Percentiles rank a stretch among this genome's conserved stretches.
Evolutionary conservation across 148 eudicot genomes (phyloP).

Genomic region (Polygonum maritimum): DNA sequence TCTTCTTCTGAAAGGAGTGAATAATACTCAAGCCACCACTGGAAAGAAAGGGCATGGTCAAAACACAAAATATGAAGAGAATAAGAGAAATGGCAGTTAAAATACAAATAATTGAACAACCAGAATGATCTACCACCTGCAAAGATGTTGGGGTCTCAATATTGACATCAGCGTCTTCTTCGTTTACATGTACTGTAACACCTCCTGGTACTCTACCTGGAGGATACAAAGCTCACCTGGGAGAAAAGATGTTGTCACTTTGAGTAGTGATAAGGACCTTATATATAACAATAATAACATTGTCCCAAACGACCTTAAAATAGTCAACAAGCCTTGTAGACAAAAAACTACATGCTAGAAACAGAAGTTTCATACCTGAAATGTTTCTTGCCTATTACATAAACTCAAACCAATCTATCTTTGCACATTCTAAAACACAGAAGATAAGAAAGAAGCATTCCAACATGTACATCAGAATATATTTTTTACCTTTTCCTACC

Average conservation of each 20-base stretch:
- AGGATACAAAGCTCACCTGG: conserved; percentile 97
- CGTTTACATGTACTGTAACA: conserved; percentile 93
- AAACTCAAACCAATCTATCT: background rate
- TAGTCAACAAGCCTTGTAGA: background rate
- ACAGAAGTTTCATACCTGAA: background rate
- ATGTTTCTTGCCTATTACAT: background rate
- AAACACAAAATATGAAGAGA: background rate
- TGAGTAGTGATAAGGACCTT: background rate
- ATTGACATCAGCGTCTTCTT: conserved; percentile 93
- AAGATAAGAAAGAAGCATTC: background rate
- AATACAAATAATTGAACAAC: background rate
- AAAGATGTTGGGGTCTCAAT: conserved; percentile 85
- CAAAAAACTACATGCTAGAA: background rate
- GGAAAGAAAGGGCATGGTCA: conserved; percentile 13
- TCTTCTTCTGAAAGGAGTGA: conserved; percentile 80
- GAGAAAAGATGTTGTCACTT: conserved; percentile 8
- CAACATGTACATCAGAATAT: background rate
- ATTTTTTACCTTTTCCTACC: conserved; percentile 73
- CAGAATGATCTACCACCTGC: conserved; percentile 43
- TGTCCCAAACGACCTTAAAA: background rate
- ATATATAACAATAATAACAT: background rate
- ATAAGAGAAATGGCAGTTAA: background rate
- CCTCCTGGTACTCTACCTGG: conserved; percentile 98
- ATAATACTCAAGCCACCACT: conserved; percentile 99
- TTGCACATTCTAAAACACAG: background rate